Evolutionary conservation across 192 early-diverging fungal genomes (phyloP), one percentile per base, ranked within the genome.

Genomic region (Pilobolus umbonatus): DNA sequence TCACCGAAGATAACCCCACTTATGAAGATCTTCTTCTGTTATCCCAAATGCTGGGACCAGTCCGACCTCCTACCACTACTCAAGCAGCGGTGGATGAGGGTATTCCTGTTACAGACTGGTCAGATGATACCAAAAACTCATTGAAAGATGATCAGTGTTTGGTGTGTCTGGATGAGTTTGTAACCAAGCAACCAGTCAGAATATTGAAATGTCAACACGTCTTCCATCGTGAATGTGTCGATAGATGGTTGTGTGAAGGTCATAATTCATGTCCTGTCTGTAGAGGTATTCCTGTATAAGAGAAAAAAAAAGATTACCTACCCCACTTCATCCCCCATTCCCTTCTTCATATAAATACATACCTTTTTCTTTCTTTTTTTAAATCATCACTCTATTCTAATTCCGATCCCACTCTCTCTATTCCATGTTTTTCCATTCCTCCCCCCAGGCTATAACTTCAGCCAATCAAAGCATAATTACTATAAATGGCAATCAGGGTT

Each of bases 231-330:
- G 71, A 64, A 11, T 82, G 80, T 56, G 74, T 82, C 24, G 80
- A 80, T 51, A 65, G 60, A 9, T 82, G 80, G 80, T 55, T 81
- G 14, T 58, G 75, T 2, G 67, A 80, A 63, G 65, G 69, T 32
- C 68, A 66, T n/a, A 71, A 76, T 43, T 62, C 71, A 21, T 82
- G 80, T 55, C 80, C 80, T 8, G 80, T 82, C 17, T 82, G 80
- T 65, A 62, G 80, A 43, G 67, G 75, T 17, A 69, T 74, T 15
- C 75, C 76, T 19, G 77, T 54, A 29, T 28, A 52, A 52, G 34
- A 29, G 21, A 19, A 29, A 29, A 52, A 52, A 52, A 52, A n/a
- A n/a, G n/a, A n/a, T n/a, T n/a, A 6, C n/a, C 12, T 26, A n/a
- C 14, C 2, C 17, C 26, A 1, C 3, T 35, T 10, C 8, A n/a